Percentiles rank a stretch among this genome's conserved stretches.
These are phyloP conservation scores for Fraxinus albicans DNA, from an alignment of 305 asterid genomes.

Conservation along the genomic window DNA sequence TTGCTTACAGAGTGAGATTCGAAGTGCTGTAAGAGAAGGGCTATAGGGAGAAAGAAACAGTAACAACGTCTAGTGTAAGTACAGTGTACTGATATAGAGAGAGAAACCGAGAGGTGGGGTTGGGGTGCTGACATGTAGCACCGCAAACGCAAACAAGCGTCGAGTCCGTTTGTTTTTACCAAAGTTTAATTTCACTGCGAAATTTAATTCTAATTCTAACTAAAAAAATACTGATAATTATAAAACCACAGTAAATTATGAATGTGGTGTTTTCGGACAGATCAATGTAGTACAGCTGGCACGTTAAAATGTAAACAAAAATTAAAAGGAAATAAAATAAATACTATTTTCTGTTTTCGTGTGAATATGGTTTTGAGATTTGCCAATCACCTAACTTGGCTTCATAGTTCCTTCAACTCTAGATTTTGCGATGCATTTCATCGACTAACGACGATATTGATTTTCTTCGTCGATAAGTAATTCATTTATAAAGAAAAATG, in stretches of 20 bases:
- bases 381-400: neutral
- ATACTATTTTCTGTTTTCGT: neutral
- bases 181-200: neutral
- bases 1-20: conserved; percentile 35
- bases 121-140: neutral
- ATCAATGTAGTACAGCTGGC: neutral
- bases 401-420: neutral
- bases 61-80: neutral
- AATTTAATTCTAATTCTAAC: too few relatives aligned
- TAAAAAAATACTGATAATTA: neutral
- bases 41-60: conserved; percentile 6
- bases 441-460: neutral
- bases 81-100: neutral
- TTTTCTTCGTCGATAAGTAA: neutral
- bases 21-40: conserved; percentile 20
- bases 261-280: too few relatives aligned
- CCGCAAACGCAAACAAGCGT: neutral
- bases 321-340: neutral
- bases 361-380: neutral
- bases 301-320: neutral
- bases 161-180: neutral
- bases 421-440: neutral
- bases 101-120: neutral
- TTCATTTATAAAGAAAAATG: neutral
- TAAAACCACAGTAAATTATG: too few relatives aligned